Base-by-base conservation (phyloP, 257 asterid species). In the Jaltomata sinuosa region DNA sequence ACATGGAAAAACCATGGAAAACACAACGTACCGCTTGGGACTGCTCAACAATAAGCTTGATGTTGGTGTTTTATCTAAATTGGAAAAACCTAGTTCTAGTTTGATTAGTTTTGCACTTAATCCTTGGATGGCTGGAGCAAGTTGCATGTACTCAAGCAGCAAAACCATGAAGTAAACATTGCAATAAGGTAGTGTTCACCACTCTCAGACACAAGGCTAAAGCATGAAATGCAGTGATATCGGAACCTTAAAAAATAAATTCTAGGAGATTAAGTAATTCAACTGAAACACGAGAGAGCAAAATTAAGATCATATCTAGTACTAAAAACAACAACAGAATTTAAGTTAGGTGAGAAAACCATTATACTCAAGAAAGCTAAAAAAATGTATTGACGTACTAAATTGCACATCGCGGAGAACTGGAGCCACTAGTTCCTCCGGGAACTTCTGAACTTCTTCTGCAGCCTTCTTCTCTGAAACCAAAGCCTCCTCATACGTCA, bases 401-500 rank as follows among this genome's bases (percentile, higher is more conserved):
- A 89, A 97, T 90, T 97, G 99, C 76, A 97, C 85, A 53, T 95
- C 94, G 16, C 85, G 93, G 86, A 97, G 97, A 82, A 95, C 91
- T 31, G 92, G 92, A 50, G 85, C 89, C 57, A 95, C 82, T 54
- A 89, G 92, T 85, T 91, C 91, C 67, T 57, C 86, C 5, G 99
- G 99, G 79, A 97, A 91, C 83, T 83, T 90, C 86, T 85, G 94
- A 86, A 87, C 91, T 88, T 90, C 90, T 65, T 92, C 88, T 27
- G 92, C 88, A 53, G 96, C 97, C 47, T 86, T 89, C 77, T 88
- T 94, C 91, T 95, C 99, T 2, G 97, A 97, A 82, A 59, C 88
- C 96, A 95, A 83, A 69, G 99, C 98, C 90, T 97, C 98, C 87
- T 95, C 99, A 83, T 94, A 97, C 40, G 98, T 95, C 90, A 97